phyloP scores from a whole-genome alignment of 768 basidiomycete genomes.

The Russula olivacea region DNA sequence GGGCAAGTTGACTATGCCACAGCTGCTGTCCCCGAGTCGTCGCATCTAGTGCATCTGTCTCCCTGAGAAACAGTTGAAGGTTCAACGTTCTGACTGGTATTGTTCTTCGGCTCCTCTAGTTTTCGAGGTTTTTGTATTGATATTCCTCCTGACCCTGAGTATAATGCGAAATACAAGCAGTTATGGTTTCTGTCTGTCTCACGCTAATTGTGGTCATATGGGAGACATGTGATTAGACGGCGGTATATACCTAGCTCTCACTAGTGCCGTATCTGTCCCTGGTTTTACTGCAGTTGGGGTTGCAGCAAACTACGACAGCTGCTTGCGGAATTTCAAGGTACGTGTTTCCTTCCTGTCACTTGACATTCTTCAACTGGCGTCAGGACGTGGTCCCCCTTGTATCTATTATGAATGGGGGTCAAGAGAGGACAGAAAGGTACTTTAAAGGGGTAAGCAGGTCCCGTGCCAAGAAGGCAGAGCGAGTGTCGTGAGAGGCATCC shows the following conservation, averaged over 20 bases:
- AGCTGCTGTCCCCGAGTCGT: not conserved
- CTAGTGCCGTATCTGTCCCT: slow-evolving; percentile 2
- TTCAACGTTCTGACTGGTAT: not conserved
- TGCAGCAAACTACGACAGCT: not conserved
- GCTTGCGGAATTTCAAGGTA: not conserved
- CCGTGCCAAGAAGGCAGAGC: too few relatives aligned
- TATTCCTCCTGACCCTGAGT: not conserved
- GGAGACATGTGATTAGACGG: slow-evolving; percentile 3
- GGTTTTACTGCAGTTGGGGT: not conserved
- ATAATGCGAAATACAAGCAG: not conserved
- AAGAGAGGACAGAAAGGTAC: not conserved
- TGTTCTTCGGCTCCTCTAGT: not conserved
- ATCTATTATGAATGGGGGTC: not conserved
- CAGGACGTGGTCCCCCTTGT: not conserved
- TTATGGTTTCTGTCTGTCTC: not conserved
- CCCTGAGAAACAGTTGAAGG: not conserved
- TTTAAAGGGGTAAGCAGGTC: not conserved
- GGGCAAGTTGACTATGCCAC: not conserved
- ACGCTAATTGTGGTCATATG: not conserved
- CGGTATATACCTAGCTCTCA: not conserved
- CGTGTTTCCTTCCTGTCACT: not conserved
- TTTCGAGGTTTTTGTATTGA: not conserved
- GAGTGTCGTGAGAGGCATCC: not conserved
- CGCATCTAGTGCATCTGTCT: not conserved
- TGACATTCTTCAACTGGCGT: not conserved